phyloP scores from a whole-genome alignment of 768 basidiomycete species.

The Crassisporium funariophilum region DNA sequence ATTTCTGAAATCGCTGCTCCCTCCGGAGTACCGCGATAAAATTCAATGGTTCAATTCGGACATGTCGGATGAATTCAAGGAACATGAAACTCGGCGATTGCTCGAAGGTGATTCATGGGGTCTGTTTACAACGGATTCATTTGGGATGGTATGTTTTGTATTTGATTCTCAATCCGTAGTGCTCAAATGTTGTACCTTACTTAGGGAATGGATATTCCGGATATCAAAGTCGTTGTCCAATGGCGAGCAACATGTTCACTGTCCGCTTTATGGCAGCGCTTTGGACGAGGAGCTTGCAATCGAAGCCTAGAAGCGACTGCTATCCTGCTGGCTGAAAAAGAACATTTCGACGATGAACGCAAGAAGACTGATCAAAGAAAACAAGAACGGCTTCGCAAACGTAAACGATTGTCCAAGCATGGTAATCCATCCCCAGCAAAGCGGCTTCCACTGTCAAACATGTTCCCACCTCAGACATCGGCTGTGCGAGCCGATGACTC shows the following conservation, averaged over 20 bases:
- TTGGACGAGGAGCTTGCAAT: slow-evolving; percentile 30
- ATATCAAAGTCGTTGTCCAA: slow-evolving; percentile 39
- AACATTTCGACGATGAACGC: slow-evolving; percentile 24
- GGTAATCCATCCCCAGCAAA: too few species aligned
- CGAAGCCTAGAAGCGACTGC: slow-evolving; percentile 14
- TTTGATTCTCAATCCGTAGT: too few species aligned
- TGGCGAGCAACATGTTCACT: slow-evolving; percentile 28
- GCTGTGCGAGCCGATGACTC: too few species aligned
- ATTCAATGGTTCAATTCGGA: slow-evolving; percentile 30
- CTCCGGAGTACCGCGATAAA: slow-evolving; percentile 8
- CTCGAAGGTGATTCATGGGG: slow-evolving; percentile 24
- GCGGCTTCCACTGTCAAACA: background rate
- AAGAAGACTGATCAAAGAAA: slow-evolving; percentile 12
- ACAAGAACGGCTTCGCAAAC: too few species aligned
- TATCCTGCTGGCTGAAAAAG: slow-evolving; percentile 29
- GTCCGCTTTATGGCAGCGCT: slow-evolving; percentile 32
- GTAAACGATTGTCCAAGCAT: too few species aligned
- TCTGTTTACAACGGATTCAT: slow-evolving; percentile 29
- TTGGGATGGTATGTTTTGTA: slow-evolving; percentile 33
- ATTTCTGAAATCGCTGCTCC: slow-evolving; percentile 15
- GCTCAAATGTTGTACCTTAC: too few species aligned
- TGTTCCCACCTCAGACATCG: too few species aligned
- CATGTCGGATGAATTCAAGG: slow-evolving; percentile 26
- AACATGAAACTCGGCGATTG: slow-evolving; percentile 12
- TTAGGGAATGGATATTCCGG: slow-evolving; percentile 38